Evolutionary conservation across 164 flowering plant species (phyloP).

Genomic region (Piper longum): DNA sequence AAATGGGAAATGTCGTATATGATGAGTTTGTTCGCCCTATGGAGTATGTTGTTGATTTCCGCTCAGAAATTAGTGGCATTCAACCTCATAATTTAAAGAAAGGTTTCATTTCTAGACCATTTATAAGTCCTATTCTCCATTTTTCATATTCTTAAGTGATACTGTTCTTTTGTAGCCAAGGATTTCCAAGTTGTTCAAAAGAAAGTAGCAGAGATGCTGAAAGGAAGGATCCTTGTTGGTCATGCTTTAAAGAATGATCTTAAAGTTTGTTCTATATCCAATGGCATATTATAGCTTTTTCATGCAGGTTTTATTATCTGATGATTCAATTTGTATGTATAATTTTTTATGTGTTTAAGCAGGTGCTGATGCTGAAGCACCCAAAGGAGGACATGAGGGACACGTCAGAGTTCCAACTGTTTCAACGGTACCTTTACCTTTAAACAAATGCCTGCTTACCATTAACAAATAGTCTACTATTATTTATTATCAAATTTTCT

Average conservation of each 20-base stretch:
- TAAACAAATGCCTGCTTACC: neutral
- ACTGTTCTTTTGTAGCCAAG: conserved; percentile 41
- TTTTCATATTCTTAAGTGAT: neutral
- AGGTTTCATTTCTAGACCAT: conserved; percentile 25
- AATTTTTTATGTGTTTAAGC: conserved; percentile 6
- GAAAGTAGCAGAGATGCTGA: conserved; percentile 64
- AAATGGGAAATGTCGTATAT: conserved; percentile 82
- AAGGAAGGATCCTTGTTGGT: conserved; percentile 80
- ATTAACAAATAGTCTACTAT: no score
- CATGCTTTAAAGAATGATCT: conserved; percentile 90
- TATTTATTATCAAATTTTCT: neutral
- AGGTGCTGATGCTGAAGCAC: conserved; percentile 77
- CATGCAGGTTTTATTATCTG: neutral
- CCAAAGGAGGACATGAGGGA: conserved; percentile 75
- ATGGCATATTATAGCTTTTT: conserved; percentile 1
- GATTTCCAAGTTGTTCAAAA: conserved; percentile 57
- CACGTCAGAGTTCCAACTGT: conserved; percentile 62
- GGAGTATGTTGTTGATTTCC: conserved; percentile 77
- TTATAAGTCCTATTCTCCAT: neutral
- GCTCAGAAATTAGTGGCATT: conserved; percentile 83
- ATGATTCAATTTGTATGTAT: neutral
- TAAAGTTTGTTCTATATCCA: conserved; percentile 30
- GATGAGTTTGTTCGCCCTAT: conserved; percentile 87
- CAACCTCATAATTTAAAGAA: conserved; percentile 67
- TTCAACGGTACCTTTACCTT: conserved; percentile 35